These are phyloP conservation scores for Flaveria floridana DNA, from an alignment of 140 eudicot genomes.

Conservation along the genomic window DNA sequence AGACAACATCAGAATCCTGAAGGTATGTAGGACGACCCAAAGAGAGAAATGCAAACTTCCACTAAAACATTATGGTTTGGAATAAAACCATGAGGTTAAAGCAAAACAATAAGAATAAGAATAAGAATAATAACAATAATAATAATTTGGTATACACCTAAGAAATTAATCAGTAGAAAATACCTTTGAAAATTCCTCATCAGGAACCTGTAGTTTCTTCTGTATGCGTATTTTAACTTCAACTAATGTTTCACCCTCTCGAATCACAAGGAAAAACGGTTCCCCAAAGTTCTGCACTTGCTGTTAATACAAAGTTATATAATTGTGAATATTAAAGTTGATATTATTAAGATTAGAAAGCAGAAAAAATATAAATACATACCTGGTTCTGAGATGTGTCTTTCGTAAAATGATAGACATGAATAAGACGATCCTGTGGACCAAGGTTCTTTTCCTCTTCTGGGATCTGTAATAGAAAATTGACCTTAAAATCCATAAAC, in stretches of 20 bases:
- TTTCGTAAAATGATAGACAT: constrained; percentile 70
- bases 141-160: not conserved
- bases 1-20: constrained; percentile 68
- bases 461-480: constrained; percentile 54
- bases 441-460: constrained; percentile 80
- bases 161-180: not conserved
- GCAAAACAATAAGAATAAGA: not conserved
- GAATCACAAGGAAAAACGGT: constrained; percentile 74
- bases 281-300: constrained; percentile 79
- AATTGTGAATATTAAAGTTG: not conserved
- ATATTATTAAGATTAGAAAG: not conserved
- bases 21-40: constrained; percentile 85
- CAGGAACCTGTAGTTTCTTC: constrained; percentile 70
- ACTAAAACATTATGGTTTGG: constrained; percentile 36
- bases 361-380: constrained; percentile 16
- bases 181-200: constrained; percentile 86
- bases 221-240: constrained; percentile 71
- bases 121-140: not conserved
- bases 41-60: constrained; percentile 80
- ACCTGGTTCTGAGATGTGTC: constrained; percentile 67
- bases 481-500: not conserved
- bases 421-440: constrained; percentile 65
- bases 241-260: constrained; percentile 74
- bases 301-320: constrained; percentile 32
- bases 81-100: not conserved